phyloP scores from a whole-genome alignment of 306 rosid genomes.

The Nissolia schottii region DNA sequence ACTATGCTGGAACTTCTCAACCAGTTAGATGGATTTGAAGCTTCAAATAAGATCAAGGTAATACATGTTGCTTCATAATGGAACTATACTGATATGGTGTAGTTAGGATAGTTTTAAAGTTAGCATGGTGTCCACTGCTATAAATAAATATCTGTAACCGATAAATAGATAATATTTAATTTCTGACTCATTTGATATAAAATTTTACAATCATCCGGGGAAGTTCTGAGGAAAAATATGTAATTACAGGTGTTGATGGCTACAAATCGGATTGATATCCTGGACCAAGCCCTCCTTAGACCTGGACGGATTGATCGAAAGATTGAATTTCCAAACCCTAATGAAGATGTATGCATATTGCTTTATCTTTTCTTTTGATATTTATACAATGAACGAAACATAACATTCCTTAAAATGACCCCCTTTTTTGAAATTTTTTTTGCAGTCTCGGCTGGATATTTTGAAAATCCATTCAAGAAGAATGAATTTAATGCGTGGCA shows the following conservation, averaged over 20 bases:
- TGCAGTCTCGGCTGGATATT: slow-evolving; percentile 93
- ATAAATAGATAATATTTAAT: background rate
- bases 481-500: slow-evolving; percentile 99
- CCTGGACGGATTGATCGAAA: slow-evolving; percentile 97
- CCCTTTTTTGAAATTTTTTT: slow-evolving; percentile 3
- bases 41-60: slow-evolving; percentile 99
- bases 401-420: slow-evolving; percentile 7
- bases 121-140: background rate
- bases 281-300: slow-evolving; percentile 98
- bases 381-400: slow-evolving; percentile 1
- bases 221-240: slow-evolving; percentile 22
- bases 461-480: slow-evolving; percentile 96
- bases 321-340: slow-evolving; percentile 98
- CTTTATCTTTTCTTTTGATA: background rate
- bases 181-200: background rate
- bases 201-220: background rate
- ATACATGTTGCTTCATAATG: background rate
- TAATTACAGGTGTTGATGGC: slow-evolving; percentile 90
- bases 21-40: slow-evolving; percentile 99
- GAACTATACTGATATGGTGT: background rate
- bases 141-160: background rate
- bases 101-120: background rate
- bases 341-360: slow-evolving; percentile 58
- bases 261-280: slow-evolving; percentile 95
- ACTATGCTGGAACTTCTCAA: slow-evolving; percentile 99